A percentile compares a stretch with the other conserved stretches of the same genome.
Conservation (phyloP, 2,329 filamentous ascomycete species). For the Penicillium sp. region DNA sequence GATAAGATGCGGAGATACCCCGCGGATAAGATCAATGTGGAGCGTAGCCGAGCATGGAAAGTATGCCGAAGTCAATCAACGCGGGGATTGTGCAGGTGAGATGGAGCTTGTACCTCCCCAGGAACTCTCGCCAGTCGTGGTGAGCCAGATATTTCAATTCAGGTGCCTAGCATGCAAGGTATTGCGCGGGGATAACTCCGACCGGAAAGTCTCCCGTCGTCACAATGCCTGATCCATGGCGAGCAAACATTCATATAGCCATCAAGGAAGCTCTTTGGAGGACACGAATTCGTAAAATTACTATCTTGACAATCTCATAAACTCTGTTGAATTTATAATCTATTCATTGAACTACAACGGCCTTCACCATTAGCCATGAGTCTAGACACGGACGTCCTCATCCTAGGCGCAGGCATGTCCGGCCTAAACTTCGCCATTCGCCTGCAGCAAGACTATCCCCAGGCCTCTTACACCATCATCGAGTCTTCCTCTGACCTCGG, state of each 20-base stretch:
- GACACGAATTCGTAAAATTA: not conserved
- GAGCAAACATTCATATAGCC: not conserved
- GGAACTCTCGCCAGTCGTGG: too few relatives aligned
- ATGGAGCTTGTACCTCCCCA: too few relatives aligned
- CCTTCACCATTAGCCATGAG: not conserved
- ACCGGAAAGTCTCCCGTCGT: not conserved
- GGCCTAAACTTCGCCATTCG: constrained; percentile 47
- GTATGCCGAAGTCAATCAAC: not conserved
- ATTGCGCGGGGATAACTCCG: not conserved
- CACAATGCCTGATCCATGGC: not conserved
- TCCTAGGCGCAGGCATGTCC: constrained; percentile 50
- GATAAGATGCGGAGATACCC: not conserved
- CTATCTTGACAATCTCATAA: not conserved
- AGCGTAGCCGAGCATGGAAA: not conserved
- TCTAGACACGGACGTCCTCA: constrained; percentile 39
- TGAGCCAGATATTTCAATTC: not conserved
- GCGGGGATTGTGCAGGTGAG: not conserved
- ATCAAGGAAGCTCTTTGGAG: not conserved
- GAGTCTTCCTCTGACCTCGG: constrained; percentile 40
- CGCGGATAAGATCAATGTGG: not conserved
- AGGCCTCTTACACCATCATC: constrained; percentile 40
- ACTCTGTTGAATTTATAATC: not conserved
- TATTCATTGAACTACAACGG: not conserved
- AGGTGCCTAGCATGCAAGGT: not conserved
- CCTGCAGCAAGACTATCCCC: constrained; percentile 37